phyloP scores from a whole-genome alignment of 2,329 filamentous ascomycete genomes.

The Alternaria brassicicola region DNA sequence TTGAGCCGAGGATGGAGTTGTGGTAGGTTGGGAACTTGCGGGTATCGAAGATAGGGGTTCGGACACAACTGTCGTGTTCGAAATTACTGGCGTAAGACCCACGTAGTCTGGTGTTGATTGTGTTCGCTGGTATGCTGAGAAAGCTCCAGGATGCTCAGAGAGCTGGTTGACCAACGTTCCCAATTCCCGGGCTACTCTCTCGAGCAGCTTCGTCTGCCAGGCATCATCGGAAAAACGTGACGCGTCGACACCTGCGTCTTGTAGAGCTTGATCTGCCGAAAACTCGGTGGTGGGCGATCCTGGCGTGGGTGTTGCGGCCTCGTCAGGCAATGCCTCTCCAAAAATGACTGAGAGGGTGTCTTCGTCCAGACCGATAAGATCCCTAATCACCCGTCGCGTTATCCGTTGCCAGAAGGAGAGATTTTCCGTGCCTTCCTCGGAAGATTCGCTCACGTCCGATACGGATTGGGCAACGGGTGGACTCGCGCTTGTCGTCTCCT shows the following conservation, averaged over 20 bases:
- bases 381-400: conserved; percentile 83
- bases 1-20: conserved; percentile 48
- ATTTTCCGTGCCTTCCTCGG: conserved; percentile 55
- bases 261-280: conserved; percentile 26
- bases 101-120: conserved; percentile 71
- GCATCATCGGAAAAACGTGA: conserved; percentile 46
- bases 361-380: conserved; percentile 91
- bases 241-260: conserved; percentile 32
- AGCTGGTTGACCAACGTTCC: conserved; percentile 82
- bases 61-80: conserved; percentile 25
- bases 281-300: conserved; percentile 29
- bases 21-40: conserved; percentile 38
- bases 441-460: conserved; percentile 41
- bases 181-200: conserved; percentile 85
- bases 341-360: conserved; percentile 82
- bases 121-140: conserved; percentile 76
- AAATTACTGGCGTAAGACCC: conserved; percentile 67
- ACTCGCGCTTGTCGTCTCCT: conserved; percentile 14
- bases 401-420: conserved; percentile 81
- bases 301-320: conserved; percentile 30
- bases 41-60: conserved; percentile 31
- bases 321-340: conserved; percentile 72
- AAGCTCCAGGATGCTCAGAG: conserved; percentile 85
- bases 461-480: conserved; percentile 26
- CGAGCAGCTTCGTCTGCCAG: conserved; percentile 81